phyloP scores from a whole-genome alignment of 1,284 basidiomycete genomes.

The Fereydounia khargensis region DNA sequence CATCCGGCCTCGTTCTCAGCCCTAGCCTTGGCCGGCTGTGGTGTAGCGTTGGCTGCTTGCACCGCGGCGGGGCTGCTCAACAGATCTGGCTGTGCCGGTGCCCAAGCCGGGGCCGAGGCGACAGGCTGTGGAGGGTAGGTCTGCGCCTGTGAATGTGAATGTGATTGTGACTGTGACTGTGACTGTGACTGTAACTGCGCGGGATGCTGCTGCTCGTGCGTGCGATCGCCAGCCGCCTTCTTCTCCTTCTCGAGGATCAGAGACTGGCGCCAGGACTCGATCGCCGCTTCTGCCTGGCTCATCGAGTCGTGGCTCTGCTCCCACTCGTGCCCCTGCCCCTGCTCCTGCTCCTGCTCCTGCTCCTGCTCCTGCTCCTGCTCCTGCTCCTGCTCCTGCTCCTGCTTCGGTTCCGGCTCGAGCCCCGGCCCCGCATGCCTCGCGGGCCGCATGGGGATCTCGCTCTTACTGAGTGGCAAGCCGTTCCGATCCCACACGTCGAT shows the following conservation, averaged over 20 bases:
- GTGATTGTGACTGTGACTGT: conserved; percentile 1
- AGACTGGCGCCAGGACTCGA: too few relatives aligned
- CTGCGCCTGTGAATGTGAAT: not conserved
- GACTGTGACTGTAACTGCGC: conserved; percentile 2
- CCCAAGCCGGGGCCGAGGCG: too few relatives aligned
- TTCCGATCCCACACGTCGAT: conserved; percentile 48
- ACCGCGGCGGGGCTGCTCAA: too few relatives aligned
- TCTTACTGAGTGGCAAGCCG: conserved; percentile 36
- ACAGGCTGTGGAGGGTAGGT: too few relatives aligned
- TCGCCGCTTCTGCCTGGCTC: too few relatives aligned
- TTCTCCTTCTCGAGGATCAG: not conserved
- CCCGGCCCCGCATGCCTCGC: conserved; percentile 1
- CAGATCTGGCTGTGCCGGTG: too few relatives aligned
- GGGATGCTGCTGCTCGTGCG: conserved; percentile 13
- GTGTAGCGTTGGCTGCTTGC: not conserved
- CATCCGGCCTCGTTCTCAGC: conserved; percentile 11
- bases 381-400: conserved; percentile 3
- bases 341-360: conserved; percentile 4
- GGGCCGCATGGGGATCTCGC: conserved; percentile 6
- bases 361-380: not conserved
- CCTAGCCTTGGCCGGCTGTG: not conserved
- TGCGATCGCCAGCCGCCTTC: not conserved
- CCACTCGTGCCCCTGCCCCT: too few relatives aligned
- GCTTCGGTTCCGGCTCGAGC: conserved; percentile 1
- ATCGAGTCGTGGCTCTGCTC: too few relatives aligned